These are phyloP conservation scores for Euphorbia lathyris DNA, from an alignment of 345 rosid genomes.

Conservation along the genomic window DNA sequence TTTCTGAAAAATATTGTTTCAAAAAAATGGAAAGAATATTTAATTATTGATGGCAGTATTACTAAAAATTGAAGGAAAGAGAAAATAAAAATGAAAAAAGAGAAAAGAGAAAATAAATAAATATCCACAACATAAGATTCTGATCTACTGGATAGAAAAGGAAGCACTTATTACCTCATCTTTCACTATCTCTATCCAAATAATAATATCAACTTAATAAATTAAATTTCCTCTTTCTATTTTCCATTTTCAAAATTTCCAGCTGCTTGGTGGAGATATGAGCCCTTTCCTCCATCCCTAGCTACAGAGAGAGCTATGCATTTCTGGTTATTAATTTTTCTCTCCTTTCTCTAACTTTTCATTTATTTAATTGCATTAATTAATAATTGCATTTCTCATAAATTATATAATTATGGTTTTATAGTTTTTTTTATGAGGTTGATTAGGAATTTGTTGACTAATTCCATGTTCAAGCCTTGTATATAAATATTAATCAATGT, in stretches of 20 bases:
- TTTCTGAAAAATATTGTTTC: too few species aligned
- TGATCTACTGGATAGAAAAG: slow-evolving; percentile 9
- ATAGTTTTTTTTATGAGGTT: too few species aligned
- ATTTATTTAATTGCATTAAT: not conserved
- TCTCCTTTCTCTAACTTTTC: not conserved
- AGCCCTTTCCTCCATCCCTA: not conserved
- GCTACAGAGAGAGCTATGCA: not conserved
- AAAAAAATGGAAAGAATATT: too few species aligned
- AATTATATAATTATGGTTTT: not conserved
- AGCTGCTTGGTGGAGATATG: not conserved
- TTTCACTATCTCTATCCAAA: slow-evolving; percentile 36
- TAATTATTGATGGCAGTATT: too few species aligned
- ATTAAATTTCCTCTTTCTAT: not conserved
- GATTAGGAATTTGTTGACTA: too few species aligned
- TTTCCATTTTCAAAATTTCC: not conserved
- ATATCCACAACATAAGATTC: slow-evolving; percentile 18
- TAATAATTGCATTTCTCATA: not conserved
- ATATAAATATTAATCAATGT: too few species aligned
- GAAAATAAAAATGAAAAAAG: too few species aligned
- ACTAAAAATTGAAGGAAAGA: not conserved
- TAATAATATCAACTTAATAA: not conserved
- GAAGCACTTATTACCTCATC: slow-evolving; percentile 19
- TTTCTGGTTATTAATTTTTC: slow-evolving; percentile 10
- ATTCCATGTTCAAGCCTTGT: too few species aligned
- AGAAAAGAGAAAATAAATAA: not conserved